These are phyloP conservation scores for Solanum lignicaule DNA, from an alignment of 257 asterid genomes.

Conservation along the genomic window DNA sequence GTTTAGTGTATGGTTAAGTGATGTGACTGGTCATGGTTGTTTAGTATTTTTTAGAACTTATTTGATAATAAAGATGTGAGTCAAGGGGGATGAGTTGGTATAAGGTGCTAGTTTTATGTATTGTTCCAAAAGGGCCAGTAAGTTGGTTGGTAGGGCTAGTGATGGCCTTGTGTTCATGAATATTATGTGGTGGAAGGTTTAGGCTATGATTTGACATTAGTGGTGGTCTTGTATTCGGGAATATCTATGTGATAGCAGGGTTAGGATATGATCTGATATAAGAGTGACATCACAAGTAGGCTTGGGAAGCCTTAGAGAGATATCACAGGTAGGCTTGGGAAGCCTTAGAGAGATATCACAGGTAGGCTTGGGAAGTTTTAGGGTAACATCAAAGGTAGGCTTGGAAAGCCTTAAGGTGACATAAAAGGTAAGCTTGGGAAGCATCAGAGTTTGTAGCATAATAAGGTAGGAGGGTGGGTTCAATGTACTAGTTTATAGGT, in stretches of 20 bases:
- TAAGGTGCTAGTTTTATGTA: background rate
- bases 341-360: background rate
- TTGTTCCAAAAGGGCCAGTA: background rate
- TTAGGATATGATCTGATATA: too few species aligned
- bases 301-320: too few species aligned
- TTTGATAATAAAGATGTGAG: background rate
- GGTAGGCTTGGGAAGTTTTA: too few species aligned
- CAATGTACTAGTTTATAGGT: background rate
- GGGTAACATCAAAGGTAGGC: background rate
- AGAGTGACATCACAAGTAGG: too few species aligned
- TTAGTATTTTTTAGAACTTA: background rate
- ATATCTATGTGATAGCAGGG: background rate
- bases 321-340: too few species aligned
- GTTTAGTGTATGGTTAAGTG: too few species aligned
- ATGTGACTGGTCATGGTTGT: background rate
- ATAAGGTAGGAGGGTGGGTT: background rate
- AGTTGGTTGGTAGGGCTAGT: background rate
- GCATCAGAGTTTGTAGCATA: background rate
- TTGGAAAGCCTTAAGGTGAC: background rate
- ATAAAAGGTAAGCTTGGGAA: background rate
- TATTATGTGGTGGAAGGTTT: background rate
- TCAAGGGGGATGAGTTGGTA: background rate
- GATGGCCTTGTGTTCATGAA: background rate
- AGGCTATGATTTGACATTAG: background rate
- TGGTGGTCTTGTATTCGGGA: background rate